Evolutionary conservation across 495 filamentous ascomycete species (phyloP), one percentile per base, ranked within the genome.

Genomic region (Lindgomyces ingoldianus): DNA sequence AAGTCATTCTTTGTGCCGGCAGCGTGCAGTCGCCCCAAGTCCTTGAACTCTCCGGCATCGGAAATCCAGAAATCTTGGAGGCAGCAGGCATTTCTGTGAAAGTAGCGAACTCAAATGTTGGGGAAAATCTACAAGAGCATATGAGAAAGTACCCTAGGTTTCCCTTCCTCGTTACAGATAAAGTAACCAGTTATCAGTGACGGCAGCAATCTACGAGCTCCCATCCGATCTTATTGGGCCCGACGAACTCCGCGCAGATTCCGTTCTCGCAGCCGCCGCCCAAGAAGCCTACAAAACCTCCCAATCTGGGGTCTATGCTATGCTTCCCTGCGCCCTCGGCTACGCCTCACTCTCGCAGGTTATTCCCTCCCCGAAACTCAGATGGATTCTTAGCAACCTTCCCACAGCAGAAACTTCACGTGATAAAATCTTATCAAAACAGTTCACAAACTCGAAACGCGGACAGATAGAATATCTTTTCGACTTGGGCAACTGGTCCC

Each of bases 401-500:
- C 58, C 53, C 1, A n/a, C 51, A 11, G 8, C 51, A 14, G 18
- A 4, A 14, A 36, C 27, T 22, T n/a, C 6, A 36, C 58, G 51
- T 11, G 60, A 73, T 30, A 41, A 56, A 4, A 62, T 79, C 33
- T 67, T 70, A 49, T 51, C 44, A 45, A 74, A 67, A 47, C 75
- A 75, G 26, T 79, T 83, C 62, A 46, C 71, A 0, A 47, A 72
- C 9, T 57, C 62, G 4, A 58, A 66, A 0, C 70, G 79, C 0
- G 81, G 81, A 4, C 82, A 84, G 47, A 67, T 85, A 10, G 81
- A 85, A 68, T 68, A 24, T 41, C 58, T 68, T 24, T 68, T 62
- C 58, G 65, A 58, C 39, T 26, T 82, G 73, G 77, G 79, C 18
- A 83, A 83, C 61, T 81, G 80, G 78, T 79, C 72, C 41, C 73